Base-by-base conservation (phyloP, 2,329 filamentous ascomycete species). In the Rhinocladiella similis region DNA sequence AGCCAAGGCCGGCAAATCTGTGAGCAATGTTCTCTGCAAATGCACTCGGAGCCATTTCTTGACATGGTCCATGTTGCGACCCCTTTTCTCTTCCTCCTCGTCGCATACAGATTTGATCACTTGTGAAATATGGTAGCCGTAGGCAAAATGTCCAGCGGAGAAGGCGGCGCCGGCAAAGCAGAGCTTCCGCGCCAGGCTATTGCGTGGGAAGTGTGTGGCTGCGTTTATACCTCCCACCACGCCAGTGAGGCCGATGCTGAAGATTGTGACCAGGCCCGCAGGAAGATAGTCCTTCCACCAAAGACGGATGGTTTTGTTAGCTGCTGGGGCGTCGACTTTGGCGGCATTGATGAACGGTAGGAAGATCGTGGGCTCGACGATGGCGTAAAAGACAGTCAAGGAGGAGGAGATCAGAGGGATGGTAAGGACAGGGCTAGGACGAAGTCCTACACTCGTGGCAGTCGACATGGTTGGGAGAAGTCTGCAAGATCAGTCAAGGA, bases 31-130 rank as follows among this genome's bases (percentile, higher is more conserved):
- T 33, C 58, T 49, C 51, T 51, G 55, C 10, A 57, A 27, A 50
- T 61, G 55, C n/a, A 61, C 20, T 14, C 50, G 47, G 14, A 55
- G 57, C 60, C 57, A 59, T 16, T 18, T 49, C 19, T 27, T 50
- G 22, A 62, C 51, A 47, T 59, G 43, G 9, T 41, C 48, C 41
- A 62, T 57, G 19, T 41, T 59, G 10, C 50, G 25, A 12, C 47
- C 42, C 12, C 50, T 56, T 25, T 52, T 55, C 42, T 62, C 60
- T 22, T 57, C 54, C 47, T 62, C 56, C 53, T 60, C 53, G 20
- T 57, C 56, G n/a, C 36, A 49, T 13, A 53, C 22, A 12, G 41
- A 35, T 12, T 57, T 38, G 56, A 60, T 57, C 14, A 22, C 27
- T 36, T 46, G 45, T 25, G 36, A 27, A 20, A 60, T 55, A 14